phyloP scores from a whole-genome alignment of 441 rosid genomes.

The Populus tomentosa region DNA sequence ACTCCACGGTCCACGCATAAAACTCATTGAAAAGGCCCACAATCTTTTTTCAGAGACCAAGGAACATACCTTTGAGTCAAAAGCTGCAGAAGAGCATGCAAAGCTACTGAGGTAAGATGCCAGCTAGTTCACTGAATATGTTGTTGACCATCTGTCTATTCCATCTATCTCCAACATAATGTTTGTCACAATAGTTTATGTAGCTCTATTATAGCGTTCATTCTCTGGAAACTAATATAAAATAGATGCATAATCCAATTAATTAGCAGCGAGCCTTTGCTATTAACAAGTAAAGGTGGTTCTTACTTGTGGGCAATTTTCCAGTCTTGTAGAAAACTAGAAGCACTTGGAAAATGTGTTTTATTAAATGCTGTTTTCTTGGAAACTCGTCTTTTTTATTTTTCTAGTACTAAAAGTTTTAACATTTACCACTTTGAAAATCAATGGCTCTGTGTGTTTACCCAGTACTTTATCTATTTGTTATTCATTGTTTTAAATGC shows the following conservation, averaged over 20 bases:
- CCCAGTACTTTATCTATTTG: neutral
- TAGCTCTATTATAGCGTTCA: neutral
- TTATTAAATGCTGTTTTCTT: neutral
- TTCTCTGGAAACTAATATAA: neutral
- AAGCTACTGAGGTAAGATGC: slow-evolving; percentile 73
- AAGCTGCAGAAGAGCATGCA: slow-evolving; percentile 97
- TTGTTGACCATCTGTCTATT: neutral
- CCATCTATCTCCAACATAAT: neutral
- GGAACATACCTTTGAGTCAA: slow-evolving; percentile 90
- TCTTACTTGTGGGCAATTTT: neutral
- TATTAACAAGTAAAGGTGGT: neutral
- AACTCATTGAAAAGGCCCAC: slow-evolving; percentile 79
- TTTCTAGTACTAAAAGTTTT: neutral
- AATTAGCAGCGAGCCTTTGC: neutral
- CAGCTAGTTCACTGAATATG: neutral
- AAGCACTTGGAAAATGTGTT: neutral
- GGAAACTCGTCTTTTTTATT: no score
- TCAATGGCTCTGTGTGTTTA: neutral
- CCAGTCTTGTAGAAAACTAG: neutral
- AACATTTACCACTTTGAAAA: neutral
- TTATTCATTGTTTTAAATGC: neutral
- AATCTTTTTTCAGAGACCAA: slow-evolving; percentile 77
- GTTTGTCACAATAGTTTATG: neutral
- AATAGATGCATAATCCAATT: neutral
- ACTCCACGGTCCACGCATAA: slow-evolving; percentile 93